phyloP scores from a whole-genome alignment of 2,329 filamentous ascomycete species.

The Didymella keratinophila region DNA sequence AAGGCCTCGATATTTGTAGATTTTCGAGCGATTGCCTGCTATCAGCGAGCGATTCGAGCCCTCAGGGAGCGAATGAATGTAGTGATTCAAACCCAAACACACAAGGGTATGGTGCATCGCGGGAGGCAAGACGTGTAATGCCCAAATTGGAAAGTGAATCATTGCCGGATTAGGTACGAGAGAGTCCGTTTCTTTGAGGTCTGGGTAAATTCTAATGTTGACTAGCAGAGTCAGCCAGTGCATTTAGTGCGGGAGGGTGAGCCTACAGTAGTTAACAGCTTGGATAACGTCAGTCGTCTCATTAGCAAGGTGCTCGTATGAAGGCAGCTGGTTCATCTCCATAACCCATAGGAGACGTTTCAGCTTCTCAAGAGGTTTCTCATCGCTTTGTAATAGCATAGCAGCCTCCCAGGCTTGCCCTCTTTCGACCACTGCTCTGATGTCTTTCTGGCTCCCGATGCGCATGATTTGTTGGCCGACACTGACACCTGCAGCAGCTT shows the following conservation, averaged over 20 bases:
- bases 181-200: conserved; percentile 22
- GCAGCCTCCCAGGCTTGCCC: conserved; percentile 24
- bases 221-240: conserved; percentile 26
- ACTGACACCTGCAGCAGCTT: not conserved
- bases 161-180: conserved; percentile 41
- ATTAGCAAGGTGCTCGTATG: conserved; percentile 30
- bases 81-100: conserved; percentile 38
- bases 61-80: conserved; percentile 27
- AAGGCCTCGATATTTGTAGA: conserved; percentile 41
- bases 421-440: conserved; percentile 28
- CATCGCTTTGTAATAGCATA: conserved; percentile 22
- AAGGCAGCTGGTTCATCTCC: conserved; percentile 31
- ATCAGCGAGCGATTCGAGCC: conserved; percentile 21
- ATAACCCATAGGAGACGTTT: conserved; percentile 28
- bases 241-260: not conserved
- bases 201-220: conserved; percentile 37
- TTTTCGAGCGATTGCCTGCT: conserved; percentile 27
- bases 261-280: conserved; percentile 44
- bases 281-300: conserved; percentile 43
- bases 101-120: conserved; percentile 41
- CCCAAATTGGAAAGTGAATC: conserved; percentile 34
- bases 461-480: conserved; percentile 21
- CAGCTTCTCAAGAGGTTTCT: conserved; percentile 29
- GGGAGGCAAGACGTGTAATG: conserved; percentile 40
- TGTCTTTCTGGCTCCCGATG: conserved; percentile 21